phyloP scores from a whole-genome alignment of 805 yeast species.

The Vanderwaltozyma yarrowii region DNA sequence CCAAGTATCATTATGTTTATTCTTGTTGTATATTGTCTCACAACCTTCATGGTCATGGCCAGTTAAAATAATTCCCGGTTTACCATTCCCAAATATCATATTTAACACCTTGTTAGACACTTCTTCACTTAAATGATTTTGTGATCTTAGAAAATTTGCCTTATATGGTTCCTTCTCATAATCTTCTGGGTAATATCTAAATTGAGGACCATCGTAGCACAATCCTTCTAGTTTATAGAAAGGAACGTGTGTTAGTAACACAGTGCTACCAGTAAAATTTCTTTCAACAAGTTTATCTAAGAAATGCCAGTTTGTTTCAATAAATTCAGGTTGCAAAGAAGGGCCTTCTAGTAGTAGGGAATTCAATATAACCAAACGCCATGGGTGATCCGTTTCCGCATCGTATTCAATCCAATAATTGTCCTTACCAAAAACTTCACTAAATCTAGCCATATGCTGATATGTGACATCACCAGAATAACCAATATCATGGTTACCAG shows the following conservation, averaged over 20 bases:
- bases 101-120: constrained; percentile 59
- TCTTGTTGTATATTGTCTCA: constrained; percentile 49
- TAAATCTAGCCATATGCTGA: constrained; percentile 80
- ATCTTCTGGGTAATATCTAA: constrained; percentile 45
- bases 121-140: constrained; percentile 68
- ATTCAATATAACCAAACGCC: constrained; percentile 83
- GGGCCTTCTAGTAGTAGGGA: constrained; percentile 86
- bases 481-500: constrained; percentile 96
- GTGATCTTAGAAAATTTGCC: constrained; percentile 64
- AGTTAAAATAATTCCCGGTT: constrained; percentile 72
- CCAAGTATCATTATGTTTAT: constrained; percentile 41
- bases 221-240: constrained; percentile 72
- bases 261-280: constrained; percentile 65
- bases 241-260: constrained; percentile 83
- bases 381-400: constrained; percentile 53
- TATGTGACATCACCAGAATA: constrained; percentile 90
- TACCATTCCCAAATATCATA: constrained; percentile 54
- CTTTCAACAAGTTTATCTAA: constrained; percentile 45
- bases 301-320: constrained; percentile 63
- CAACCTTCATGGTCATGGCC: constrained; percentile 99
- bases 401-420: constrained; percentile 73
- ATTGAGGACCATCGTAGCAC: constrained; percentile 80
- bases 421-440: constrained; percentile 67
- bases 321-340: constrained; percentile 61
- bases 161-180: constrained; percentile 55